Percentiles rank a stretch among this genome's conserved stretches.
These are phyloP conservation scores for Paramecium biaurelia DNA, from an alignment of 73 alveolate genomes.

Conservation along the genomic window DNA sequence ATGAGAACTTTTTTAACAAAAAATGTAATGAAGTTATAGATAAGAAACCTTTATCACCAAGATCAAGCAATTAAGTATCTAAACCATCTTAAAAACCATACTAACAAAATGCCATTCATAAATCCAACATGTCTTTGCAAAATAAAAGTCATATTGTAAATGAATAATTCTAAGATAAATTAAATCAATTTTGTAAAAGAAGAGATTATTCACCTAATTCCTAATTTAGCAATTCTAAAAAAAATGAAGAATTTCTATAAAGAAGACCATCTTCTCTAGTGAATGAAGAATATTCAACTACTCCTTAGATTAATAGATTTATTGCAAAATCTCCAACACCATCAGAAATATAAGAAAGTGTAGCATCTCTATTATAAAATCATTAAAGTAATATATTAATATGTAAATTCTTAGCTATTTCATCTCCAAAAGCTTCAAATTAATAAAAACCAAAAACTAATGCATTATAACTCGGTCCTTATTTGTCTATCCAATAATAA, in stretches of 20 bases:
- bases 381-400: not conserved
- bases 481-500: not conserved
- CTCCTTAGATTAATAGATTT: not conserved
- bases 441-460: not conserved
- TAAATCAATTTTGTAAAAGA: not conserved
- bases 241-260: not conserved
- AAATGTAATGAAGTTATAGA: not conserved
- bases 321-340: not conserved
- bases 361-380: not conserved
- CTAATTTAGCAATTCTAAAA: not conserved
- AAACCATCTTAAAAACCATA: conserved; percentile 45
- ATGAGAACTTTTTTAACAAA: not conserved
- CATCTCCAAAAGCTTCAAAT: not conserved
- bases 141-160: not conserved
- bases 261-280: not conserved
- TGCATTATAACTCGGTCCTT: not conserved
- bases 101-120: not conserved
- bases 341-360: conserved; percentile 4
- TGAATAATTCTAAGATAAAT: not conserved
- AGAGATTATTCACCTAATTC: conserved; percentile 40
- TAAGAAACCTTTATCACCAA: not conserved
- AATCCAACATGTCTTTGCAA: not conserved
- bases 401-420: not conserved
- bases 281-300: not conserved
- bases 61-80: not conserved